Base-by-base conservation (phyloP, 306 rosid species). In the Biancaea sappan region DNA sequence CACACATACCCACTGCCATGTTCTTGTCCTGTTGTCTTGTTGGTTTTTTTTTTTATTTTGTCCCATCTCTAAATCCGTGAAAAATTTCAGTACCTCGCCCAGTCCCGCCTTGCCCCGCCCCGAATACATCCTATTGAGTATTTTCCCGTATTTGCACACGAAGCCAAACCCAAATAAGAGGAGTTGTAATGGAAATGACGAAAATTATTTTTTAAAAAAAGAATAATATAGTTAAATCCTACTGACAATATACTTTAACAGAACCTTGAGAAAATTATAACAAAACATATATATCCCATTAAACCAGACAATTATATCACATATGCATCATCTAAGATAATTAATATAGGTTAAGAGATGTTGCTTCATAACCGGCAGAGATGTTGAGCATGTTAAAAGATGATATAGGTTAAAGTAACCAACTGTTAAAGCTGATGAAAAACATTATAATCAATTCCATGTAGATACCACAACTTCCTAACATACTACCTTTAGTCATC, bases 301-400 rank as follows among this genome's bases (percentile, higher is more conserved):
- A 57, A 66, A 46, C 35, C 18, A 73, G 24, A 72, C 41, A 62
- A 62, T 18, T 9, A 18, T 12, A 71, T 57, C 32, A 50, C 37
- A 32, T 11, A 10, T 62, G 53, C 22, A 54, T 44, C 29, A 60
- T 18, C n/a, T 38, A 53, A n/a, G 31, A 46, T 71, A 24, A 29
- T 44, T 11, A n/a, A 50, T 43, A 74, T 83, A 51, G 98, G 98
- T n/a, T n/a, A n/a, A n/a, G n/a, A n/a, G n/a, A n/a, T n/a, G n/a
- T n/a, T 4, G 96, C 91, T 82, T 92, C 89, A 82, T 81, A 86
- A 47, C 98, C 96, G 90, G 89, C 72, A 85, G 54, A 75, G 21
- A 80, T 77, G 24, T 41, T 7, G 32, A 50, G 35, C 57, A 43
- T 4, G 24, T 83, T 73, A 70, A 53, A 56, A 52, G 8, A 75